Percentiles rank a stretch among this genome's conserved stretches.
Evolutionary conservation across 805 yeast species (phyloP).

Genomic region (Candida vaughaniae): DNA sequence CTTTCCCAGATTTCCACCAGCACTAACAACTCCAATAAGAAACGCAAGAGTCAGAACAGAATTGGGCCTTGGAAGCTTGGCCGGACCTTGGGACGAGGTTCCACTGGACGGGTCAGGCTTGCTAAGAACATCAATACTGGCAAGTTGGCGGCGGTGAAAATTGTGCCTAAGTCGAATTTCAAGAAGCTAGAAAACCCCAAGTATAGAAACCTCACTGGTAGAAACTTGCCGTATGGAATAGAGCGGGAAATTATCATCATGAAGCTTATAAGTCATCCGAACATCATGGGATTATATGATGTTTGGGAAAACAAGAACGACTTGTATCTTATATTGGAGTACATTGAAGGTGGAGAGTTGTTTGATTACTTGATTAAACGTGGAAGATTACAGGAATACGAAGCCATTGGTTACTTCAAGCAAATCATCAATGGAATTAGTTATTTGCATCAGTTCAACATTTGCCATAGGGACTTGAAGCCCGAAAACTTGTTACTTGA

Average conservation of each 20-base stretch:
- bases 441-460: conserved; percentile 82
- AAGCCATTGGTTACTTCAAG: conserved; percentile 86
- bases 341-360: conserved; percentile 96
- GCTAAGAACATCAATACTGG: conserved; percentile 86
- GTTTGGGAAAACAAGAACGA: conserved; percentile 88
- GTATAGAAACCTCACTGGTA: conserved; percentile 28
- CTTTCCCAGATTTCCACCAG: conserved; percentile 49
- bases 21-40: conserved; percentile 41
- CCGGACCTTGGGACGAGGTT: conserved; percentile 92
- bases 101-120: conserved; percentile 90
- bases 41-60: conserved; percentile 48
- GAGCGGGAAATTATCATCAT: conserved; percentile 83
- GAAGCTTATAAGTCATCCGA: conserved; percentile 77
- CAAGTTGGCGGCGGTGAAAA: conserved; percentile 92
- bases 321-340: conserved; percentile 84
- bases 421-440: conserved; percentile 82
- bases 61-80: conserved; percentile 98
- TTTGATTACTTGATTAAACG: conserved; percentile 87
- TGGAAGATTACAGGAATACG: conserved; percentile 84
- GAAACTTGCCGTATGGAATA: conserved; percentile 69
- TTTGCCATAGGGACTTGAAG: conserved; percentile 84
- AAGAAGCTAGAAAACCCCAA: conserved; percentile 48
- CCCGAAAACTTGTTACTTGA: conserved; percentile 82
- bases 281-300: conserved; percentile 75
- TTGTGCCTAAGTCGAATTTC: conserved; percentile 83